Conservation (phyloP, 2,329 filamentous ascomycete species). For the Alternaria alternata region DNA sequence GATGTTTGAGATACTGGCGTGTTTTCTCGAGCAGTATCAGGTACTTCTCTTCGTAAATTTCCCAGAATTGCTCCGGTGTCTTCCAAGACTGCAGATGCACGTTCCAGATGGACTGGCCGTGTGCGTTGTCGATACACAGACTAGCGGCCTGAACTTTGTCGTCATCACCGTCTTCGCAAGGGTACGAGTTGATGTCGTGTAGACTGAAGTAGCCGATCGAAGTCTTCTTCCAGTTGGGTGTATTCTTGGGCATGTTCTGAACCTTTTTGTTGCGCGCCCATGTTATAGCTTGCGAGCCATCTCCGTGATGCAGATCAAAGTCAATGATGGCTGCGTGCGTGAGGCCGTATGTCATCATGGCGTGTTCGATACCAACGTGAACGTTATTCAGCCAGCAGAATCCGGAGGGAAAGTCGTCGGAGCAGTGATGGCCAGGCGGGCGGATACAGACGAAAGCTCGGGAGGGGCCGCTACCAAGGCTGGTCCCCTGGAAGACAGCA, state of each 20-base stretch:
- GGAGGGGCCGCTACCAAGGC: constrained; percentile 62
- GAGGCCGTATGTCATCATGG: constrained; percentile 79
- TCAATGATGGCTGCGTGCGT: constrained; percentile 82
- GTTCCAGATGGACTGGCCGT: constrained; percentile 95
- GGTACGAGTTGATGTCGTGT: constrained; percentile 98
- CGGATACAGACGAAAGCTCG: constrained; percentile 92
- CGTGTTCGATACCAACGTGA: constrained; percentile 94
- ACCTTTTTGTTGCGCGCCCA: constrained; percentile 88
- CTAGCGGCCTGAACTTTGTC: constrained; percentile 95
- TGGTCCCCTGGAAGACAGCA: constrained; percentile 70
- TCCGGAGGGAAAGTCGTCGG: constrained; percentile 84
- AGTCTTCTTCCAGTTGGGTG: constrained; percentile 78
- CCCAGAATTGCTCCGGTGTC: constrained; percentile 85
- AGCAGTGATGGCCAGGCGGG: constrained; percentile 95
- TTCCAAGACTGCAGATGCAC: constrained; percentile 91
- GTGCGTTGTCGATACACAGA: constrained; percentile 91
- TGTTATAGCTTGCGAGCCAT: constrained; percentile 89
- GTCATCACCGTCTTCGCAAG: constrained; percentile 91
- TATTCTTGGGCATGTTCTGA: constrained; percentile 70
- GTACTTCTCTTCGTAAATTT: constrained; percentile 83
- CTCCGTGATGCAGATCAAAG: constrained; percentile 54
- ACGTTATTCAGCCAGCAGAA: constrained; percentile 99
- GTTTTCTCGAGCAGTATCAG: constrained; percentile 80
- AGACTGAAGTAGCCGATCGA: constrained; percentile 95
- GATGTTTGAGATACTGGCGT: constrained; percentile 74